Evolutionary conservation across 192 early-diverging fungal species (phyloP), one percentile per base, ranked within the genome.

Genomic region (Podila minutissima): DNA sequence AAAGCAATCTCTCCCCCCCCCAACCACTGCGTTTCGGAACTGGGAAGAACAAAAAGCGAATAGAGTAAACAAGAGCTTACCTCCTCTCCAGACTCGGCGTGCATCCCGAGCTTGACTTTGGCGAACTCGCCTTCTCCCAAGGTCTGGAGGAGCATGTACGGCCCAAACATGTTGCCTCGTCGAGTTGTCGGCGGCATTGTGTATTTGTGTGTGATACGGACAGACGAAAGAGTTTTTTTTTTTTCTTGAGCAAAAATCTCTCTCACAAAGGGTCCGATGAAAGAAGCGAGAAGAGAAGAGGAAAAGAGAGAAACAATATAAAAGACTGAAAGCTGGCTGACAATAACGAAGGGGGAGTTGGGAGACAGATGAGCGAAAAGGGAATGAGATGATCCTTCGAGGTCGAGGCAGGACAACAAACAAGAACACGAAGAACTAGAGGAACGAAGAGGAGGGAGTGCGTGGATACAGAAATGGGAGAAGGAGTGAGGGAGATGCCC

Each of bases 111-210:
- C 85, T 99, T 99, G 71, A 98, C 97, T 84, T 99, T 97, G 64
- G 96, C 97, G 83, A 98, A 98, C 88, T 99, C 97, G 59, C 97
- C 97, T 85, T 98, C 97, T 68, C 97, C 97, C 31, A 99, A 88
- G 22, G 97, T 98, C 86, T 99, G 97, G 62, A 97, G 90, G 70
- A 99, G 89, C 20, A 96, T 81, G 87, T 99, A 99, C 70, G 96
- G 95, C 19, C 97, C 94, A 82, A 95, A 93, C 74, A 93, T 90
- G 38, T 90, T 90, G 59, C 88, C 83, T 81, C 85, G 87, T 81
- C 87, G 59, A 63, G 72, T 76, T 78, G 79, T 64, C 31, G 68
- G 57, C 67, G 74, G 59, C 73, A 77, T 74, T 9, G n/a, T 20
- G 31, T 68, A 29, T 11, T 22, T 59, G 53, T 38, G 17, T 51